Evolutionary conservation across 768 basidiomycete species (phyloP).

Genomic region (Boletellus emodensis): DNA sequence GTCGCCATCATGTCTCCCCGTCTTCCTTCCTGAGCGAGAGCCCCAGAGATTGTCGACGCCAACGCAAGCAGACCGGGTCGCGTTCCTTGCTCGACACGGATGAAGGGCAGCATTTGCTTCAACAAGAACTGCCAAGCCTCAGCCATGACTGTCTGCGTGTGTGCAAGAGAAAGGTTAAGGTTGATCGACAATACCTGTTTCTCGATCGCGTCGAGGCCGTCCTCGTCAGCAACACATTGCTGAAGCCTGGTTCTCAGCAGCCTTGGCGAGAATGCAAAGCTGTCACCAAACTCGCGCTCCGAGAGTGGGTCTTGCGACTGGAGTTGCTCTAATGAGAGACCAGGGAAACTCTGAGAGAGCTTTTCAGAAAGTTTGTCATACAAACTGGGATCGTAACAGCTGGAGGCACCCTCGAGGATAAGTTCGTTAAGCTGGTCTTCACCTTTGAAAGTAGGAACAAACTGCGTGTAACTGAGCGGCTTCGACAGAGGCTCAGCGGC

Average conservation of each 20-base stretch:
- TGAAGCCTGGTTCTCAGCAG: slow-evolving; percentile 60
- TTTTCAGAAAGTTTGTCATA: slow-evolving; percentile 57
- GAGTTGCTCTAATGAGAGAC: slow-evolving; percentile 61
- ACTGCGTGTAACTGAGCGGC: slow-evolving; percentile 55
- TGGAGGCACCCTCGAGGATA: slow-evolving; percentile 64
- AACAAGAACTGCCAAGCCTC: slow-evolving; percentile 78
- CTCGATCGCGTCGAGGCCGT: slow-evolving; percentile 47
- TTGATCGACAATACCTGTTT: slow-evolving; percentile 71
- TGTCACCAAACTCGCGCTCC: slow-evolving; percentile 76
- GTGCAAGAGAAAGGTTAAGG: slow-evolving; percentile 80
- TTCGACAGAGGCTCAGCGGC: slow-evolving; percentile 38
- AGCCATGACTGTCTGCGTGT: slow-evolving; percentile 69
- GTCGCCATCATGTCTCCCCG: slow-evolving; percentile 81
- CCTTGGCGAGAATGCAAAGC: slow-evolving; percentile 66
- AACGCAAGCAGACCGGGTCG: slow-evolving; percentile 53
- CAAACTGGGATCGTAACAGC: slow-evolving; percentile 66
- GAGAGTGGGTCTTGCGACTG: slow-evolving; percentile 56
- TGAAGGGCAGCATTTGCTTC: slow-evolving; percentile 56
- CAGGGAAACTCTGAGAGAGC: slow-evolving; percentile 50
- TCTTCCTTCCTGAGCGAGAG: slow-evolving; percentile 64
- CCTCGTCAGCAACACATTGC: slow-evolving; percentile 31
- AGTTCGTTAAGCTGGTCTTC: slow-evolving; percentile 65
- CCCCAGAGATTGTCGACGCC: slow-evolving; percentile 60
- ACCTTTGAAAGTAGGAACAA: slow-evolving; percentile 54
- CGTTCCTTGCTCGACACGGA: slow-evolving; percentile 57